Evolutionary conservation across 805 yeast species (phyloP).

Genomic region (Danielia reshetovae): DNA sequence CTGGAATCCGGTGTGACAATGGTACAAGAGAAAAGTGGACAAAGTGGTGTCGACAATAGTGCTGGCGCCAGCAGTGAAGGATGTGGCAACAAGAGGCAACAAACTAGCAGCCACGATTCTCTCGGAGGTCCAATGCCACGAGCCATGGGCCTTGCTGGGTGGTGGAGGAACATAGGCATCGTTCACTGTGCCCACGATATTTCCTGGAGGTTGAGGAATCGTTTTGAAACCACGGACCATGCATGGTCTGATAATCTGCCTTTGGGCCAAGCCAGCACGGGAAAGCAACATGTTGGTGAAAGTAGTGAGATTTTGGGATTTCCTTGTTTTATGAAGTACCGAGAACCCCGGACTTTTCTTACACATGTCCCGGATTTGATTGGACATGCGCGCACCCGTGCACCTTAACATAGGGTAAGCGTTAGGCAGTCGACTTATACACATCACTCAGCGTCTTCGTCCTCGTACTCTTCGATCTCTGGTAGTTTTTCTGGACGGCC

Average conservation of each 20-base stretch:
- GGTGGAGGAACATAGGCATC: slow-evolving; percentile 65
- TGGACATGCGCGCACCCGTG: slow-evolving; percentile 8
- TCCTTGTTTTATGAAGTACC: slow-evolving; percentile 3
- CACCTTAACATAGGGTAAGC: too few species aligned
- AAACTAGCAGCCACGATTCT: slow-evolving; percentile 55
- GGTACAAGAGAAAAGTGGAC: slow-evolving; percentile 54
- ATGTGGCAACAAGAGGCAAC: slow-evolving; percentile 61
- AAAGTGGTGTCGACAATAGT: slow-evolving; percentile 56
- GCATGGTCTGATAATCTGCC: slow-evolving; percentile 7
- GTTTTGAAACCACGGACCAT: slow-evolving; percentile 36
- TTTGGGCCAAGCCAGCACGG: slow-evolving; percentile 27
- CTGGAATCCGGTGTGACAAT: slow-evolving; percentile 68
- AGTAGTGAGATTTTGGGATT: neutral
- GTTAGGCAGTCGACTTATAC: too few species aligned
- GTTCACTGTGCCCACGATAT: slow-evolving; percentile 66
- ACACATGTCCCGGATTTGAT: slow-evolving; percentile 14
- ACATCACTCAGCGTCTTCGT: slow-evolving; percentile 31
- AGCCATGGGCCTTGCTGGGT: slow-evolving; percentile 56
- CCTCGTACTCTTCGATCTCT: slow-evolving; percentile 40
- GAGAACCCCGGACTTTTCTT: slow-evolving; percentile 15
- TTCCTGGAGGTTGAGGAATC: slow-evolving; percentile 69
- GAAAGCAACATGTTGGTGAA: slow-evolving; percentile 18
- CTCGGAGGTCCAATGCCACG: slow-evolving; percentile 73
- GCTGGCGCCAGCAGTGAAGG: slow-evolving; percentile 52
- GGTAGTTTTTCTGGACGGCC: slow-evolving; percentile 31